Base-by-base conservation (phyloP, 2,329 filamentous ascomycete species). In the Aspergillus amoenus region DNA sequence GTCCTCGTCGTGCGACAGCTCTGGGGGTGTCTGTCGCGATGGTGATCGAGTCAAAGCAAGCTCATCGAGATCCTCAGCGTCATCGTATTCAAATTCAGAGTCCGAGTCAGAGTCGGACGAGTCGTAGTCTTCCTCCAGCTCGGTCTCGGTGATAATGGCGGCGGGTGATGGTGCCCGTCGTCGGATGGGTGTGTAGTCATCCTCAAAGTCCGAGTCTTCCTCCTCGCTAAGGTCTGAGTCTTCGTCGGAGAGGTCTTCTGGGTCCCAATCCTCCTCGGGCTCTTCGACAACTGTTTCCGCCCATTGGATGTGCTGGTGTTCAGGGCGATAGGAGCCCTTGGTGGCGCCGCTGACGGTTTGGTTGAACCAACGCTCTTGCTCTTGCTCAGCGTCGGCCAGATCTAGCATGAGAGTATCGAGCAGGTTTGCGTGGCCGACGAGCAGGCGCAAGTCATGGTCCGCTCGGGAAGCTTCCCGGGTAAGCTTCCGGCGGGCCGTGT, bases 281-380 rank as follows among this genome's bases (percentile, higher is more conserved):
- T 90, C 88, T 75, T 93, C 89, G 59, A 84, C 82, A 62, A 93
- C 84, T 55, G 84, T 82, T 74, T 95, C 90, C 70, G 90, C 90
- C 91, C 91, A 96, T 81, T 93, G 89, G 67, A 96, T 86, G 79
- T 90, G 90, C 74, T 84, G 85, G 61, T 80, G 73, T 65, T 90
- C 84, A 65, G 88, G 81, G 60, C 78, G 69, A 11, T 58, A 59
- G 7, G 68, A 63, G 53, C 73, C 77, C 66, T 78, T 82, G 72
- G 82, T 81, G 66, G 89, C 89, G 70, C 88, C 89, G 73, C 85
- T 88, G 77, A 97, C 90, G 61, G 91, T 94, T 76, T 92, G 89
- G 85, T 97, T 95, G 88, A 97, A 97, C 93, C 93, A 97, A 65
- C 86, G 88, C 79, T 97, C 93, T 79, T 97, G 94, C 77, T 97